Base-by-base conservation (phyloP, 1,284 basidiomycete genomes). In the Ganoderma sp. region DNA sequence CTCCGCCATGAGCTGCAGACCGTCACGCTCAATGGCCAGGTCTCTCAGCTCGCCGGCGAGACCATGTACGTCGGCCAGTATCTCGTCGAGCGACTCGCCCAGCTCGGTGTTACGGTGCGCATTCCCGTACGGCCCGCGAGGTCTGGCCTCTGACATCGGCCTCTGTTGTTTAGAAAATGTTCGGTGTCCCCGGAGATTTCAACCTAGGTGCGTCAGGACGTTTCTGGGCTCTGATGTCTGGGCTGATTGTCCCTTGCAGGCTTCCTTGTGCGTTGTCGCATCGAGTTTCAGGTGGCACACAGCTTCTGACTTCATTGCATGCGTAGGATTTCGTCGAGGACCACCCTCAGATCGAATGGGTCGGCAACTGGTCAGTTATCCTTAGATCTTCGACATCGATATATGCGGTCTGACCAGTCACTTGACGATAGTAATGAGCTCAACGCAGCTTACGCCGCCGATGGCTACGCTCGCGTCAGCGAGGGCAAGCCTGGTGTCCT, bases 131-230 rank as follows among this genome's bases (percentile, higher is more conserved):
- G 1, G 56, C 19, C 8, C 19, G 17, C 19, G 17, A 39, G 56
- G 15, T 34, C 28, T 28, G 28, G 19, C 22, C 14, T 60, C 58
- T 60, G 41, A 60, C 39, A 14, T 17, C 10, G 56, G 37, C 3
- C n/a, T 8, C 3, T 39, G 22, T 25, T 70, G 69, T 45, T 61
- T 69, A 91, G 87, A 84, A 84, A 61, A 87, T 97, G 81, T 97
- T 97, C 72, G 96, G 96, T 43, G 88, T 97, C 0, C 95, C 96
- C 6, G 96, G 96, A 52, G 96, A 97, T 80, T 98, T 96, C 79
- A 98, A 97, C 79, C 88, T 98, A 59, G 92, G 88, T 69, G 65
- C 60, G 77, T 73, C n/a, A 25, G 32, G 48, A 37, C 12, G 50
- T 15, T 56, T 56, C 52, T 25, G 12, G 28, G 28, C 14, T 10